Percentiles rank a stretch among this genome's conserved stretches.
Evolutionary conservation across 306 rosid species (phyloP).

Genomic region (Pueraria montana): DNA sequence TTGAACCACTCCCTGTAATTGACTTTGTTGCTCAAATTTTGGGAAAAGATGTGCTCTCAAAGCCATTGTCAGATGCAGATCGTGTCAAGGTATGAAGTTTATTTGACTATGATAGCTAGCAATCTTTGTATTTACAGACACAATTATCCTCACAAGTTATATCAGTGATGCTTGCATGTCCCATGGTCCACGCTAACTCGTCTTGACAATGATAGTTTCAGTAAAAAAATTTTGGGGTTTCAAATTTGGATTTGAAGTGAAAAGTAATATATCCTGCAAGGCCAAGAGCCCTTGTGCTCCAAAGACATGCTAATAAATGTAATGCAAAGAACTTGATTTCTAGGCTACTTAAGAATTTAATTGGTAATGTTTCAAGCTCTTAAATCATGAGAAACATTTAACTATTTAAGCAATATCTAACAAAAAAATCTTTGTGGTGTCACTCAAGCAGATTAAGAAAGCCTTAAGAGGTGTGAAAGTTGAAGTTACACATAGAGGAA

Average conservation of each 20-base stretch:
- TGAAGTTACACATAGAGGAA: conserved; percentile 63
- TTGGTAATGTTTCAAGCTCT: not conserved
- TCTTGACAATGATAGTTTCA: not conserved
- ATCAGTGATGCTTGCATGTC: not conserved
- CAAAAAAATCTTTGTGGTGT: not conserved
- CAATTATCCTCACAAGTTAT: not conserved
- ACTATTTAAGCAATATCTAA: conserved; percentile 22
- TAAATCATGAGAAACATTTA: conserved; percentile 9
- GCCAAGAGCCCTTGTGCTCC: not conserved
- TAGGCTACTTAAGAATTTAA: not conserved
- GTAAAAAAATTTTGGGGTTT: not conserved
- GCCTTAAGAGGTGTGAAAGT: conserved; percentile 63
- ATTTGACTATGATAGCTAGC: not conserved
- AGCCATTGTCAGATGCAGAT: conserved; percentile 58
- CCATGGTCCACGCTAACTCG: not conserved
- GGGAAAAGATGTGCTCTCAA: conserved; percentile 58
- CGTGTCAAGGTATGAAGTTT: conserved; percentile 53
- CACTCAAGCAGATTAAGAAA: conserved; percentile 56
- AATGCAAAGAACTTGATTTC: not conserved
- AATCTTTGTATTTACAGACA: not conserved
- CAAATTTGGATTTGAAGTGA: not conserved
- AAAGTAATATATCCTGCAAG: not conserved
- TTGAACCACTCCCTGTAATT: conserved; percentile 63
- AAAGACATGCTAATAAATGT: not conserved
- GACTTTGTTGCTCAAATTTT: conserved; percentile 64